phyloP scores from a whole-genome alignment of 306 rosid genomes.

The Cucurbita argyrosperma region DNA sequence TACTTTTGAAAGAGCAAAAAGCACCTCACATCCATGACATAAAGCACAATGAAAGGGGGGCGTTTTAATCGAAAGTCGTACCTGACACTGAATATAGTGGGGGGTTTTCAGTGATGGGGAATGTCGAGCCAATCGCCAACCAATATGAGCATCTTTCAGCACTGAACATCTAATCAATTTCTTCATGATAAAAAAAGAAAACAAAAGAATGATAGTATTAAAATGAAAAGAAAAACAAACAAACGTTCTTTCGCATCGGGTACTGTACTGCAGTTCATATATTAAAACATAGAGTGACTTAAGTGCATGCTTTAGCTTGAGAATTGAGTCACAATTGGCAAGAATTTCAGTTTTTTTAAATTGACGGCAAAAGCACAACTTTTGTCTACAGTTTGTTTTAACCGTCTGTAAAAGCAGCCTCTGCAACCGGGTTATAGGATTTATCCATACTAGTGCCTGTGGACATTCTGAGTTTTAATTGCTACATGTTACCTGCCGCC shows the following conservation, averaged over 20 bases:
- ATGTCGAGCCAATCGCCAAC: background rate
- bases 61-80: background rate
- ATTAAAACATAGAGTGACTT: background rate
- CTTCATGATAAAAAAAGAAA: background rate
- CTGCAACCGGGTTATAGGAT: background rate
- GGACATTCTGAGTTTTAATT: background rate
- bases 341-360: too few relatives aligned
- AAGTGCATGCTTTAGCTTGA: background rate
- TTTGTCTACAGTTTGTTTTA: background rate
- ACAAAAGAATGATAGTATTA: too few relatives aligned
- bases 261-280: background rate
- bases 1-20: background rate
- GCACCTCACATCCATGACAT: background rate
- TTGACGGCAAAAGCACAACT: background rate
- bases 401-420: background rate
- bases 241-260: background rate
- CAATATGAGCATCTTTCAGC: background rate
- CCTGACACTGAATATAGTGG: conserved; percentile 3
- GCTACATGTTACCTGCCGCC: background rate
- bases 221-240: too few relatives aligned
- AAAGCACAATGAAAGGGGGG: conserved; percentile 9
- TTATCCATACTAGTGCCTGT: background rate
- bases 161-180: background rate
- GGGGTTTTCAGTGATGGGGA: background rate
- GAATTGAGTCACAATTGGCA: background rate